Evolutionary conservation across 2,329 filamentous ascomycete genomes (phyloP), one percentile per base, ranked within the genome.

Genomic region (Aulographum hederae): DNA sequence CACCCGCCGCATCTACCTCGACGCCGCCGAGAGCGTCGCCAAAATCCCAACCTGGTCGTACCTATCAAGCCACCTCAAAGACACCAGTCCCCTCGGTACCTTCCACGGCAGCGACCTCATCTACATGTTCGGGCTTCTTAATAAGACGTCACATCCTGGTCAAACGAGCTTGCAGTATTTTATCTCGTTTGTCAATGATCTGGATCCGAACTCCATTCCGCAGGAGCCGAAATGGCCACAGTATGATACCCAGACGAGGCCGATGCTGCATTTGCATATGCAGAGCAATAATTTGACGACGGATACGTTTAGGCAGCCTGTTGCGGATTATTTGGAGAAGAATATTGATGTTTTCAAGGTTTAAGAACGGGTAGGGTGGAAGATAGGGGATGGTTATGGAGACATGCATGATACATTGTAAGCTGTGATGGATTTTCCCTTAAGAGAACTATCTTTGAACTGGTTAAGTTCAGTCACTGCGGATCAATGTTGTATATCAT

Each of bases 121-220:
- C 10, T 28, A 28, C 27, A n/a, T n/a, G n/a, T n/a, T n/a, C n/a
- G n/a, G n/a, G n/a, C n/a, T n/a, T 45, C 60, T n/a, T 6, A 6
- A 6, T 10, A 8, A 18, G n/a, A n/a, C n/a, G n/a, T n/a, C n/a
- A n/a, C n/a, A n/a, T n/a, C 10, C 21, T 8, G 17, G 0, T 33
- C 53, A 1, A 52, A 56, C 10, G 61, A 71, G 38, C 71, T 73
- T 80, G 43, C 63, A 60, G 0, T 85, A 82, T 49, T 84, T 76
- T 75, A 68, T 71, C 2, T 78, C 71, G 39, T 85, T 85, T 45
- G 70, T 85, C 37, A 55, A 66, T 16, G 60, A 58, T 0, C 61
- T 70, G 23, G 59, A 85, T 46, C 78, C 78, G 0, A 85, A 84
- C 73, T 0, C n/a, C 21, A 25, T 25, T n/a, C 8, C 8, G 8